Evolutionary conservation across 1,139 yeast genomes (phyloP).

Genomic region (Lipomyces yarrowii): DNA sequence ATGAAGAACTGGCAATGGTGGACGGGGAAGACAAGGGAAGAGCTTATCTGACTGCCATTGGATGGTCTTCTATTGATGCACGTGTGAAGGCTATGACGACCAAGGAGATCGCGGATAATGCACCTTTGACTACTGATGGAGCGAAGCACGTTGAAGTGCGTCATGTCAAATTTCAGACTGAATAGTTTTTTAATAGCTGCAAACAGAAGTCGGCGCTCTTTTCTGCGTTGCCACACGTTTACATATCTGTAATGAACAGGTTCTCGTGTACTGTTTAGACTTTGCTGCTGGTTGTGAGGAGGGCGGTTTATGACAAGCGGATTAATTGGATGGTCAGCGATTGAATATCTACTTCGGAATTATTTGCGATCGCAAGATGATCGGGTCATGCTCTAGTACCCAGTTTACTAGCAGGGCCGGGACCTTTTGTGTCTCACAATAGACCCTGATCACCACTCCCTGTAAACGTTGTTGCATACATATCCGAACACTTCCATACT

Average conservation of each 20-base stretch:
- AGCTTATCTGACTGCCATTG: constrained; percentile 1
- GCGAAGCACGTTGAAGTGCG: neutral
- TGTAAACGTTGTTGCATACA: constrained; percentile 1
- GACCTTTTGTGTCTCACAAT: too few species aligned
- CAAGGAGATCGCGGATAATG: neutral
- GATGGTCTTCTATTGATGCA: constrained; percentile 1
- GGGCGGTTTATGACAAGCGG: too few species aligned
- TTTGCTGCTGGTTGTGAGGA: too few species aligned
- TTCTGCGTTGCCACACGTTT: too few species aligned
- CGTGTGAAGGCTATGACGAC: constrained; percentile 1
- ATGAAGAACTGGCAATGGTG: constrained; percentile 1
- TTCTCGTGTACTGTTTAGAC: too few species aligned
- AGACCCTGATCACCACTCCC: neutral
- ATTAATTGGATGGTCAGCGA: too few species aligned
- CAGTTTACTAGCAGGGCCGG: too few species aligned
- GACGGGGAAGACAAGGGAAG: constrained; percentile 2
- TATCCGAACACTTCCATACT: neutral
- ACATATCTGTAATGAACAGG: too few species aligned
- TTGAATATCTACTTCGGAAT: too few species aligned
- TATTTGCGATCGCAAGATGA: too few species aligned
- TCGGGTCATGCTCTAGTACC: too few species aligned
- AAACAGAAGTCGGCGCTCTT: too few species aligned
- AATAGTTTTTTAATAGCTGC: neutral
- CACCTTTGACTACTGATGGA: constrained; percentile 1
- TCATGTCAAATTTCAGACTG: neutral